A percentile compares a stretch with the other conserved stretches of the same genome.
These are phyloP conservation scores for Wallemia hederae DNA, from an alignment of 1,284 basidiomycete genomes.

Conservation along the genomic window DNA sequence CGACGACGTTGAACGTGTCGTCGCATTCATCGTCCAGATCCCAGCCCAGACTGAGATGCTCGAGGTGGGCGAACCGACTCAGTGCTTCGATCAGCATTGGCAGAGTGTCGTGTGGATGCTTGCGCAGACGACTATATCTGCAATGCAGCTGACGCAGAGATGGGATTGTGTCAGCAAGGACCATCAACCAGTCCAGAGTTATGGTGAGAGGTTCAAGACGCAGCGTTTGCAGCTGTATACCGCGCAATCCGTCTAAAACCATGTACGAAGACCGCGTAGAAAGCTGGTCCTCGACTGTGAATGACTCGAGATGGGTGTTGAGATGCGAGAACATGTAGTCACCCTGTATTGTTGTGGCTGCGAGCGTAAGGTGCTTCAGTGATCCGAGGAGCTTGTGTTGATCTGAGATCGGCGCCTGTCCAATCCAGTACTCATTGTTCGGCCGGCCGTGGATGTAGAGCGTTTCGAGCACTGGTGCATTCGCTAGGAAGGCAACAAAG, in stretches of 20 bases:
- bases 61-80: not conserved
- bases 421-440: not conserved
- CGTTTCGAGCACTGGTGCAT: not conserved
- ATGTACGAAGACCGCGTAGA: not conserved
- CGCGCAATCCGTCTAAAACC: not conserved
- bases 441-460: not conserved
- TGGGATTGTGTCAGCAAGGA: not conserved
- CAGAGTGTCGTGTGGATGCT: not conserved
- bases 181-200: not conserved
- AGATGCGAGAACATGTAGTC: not conserved
- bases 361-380: not conserved
- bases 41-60: not conserved
- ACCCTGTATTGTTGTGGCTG: not conserved
- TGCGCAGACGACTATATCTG: not conserved
- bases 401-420: not conserved
- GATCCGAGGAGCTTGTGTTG: not conserved
- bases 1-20: not conserved
- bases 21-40: not conserved
- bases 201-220: not conserved
- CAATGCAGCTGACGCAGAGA: not conserved
- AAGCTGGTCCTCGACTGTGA: not conserved
- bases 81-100: not conserved
- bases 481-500: not conserved
- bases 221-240: not conserved
- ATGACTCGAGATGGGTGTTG: not conserved